Conservation (phyloP, 2,329 filamentous ascomycete species). For the Aspergillus clavatus region DNA sequence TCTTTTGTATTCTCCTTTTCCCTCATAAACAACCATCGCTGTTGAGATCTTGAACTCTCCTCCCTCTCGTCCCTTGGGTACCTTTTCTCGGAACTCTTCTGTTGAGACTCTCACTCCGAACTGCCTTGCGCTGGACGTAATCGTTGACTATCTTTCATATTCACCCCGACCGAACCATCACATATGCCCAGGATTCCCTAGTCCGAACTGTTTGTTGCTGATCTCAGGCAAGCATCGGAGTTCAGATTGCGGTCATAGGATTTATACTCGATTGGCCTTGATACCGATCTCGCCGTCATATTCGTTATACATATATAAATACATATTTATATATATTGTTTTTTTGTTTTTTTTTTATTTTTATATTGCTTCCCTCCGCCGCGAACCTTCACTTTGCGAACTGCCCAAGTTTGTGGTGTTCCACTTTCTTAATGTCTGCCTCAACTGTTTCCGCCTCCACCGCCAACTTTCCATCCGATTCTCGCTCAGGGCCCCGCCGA, state of each 20-base stretch:
- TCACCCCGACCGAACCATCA: background rate
- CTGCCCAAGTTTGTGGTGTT: background rate
- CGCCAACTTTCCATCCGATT: constrained; percentile 27
- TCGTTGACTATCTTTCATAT: too few species aligned
- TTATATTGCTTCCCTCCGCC: too few species aligned
- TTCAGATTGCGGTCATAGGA: background rate
- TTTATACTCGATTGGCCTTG: background rate
- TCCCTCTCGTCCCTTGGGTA: too few species aligned
- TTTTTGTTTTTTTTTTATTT: too few species aligned
- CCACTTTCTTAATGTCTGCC: constrained; percentile 21
- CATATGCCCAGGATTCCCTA: background rate
- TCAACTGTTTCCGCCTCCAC: constrained; percentile 37
- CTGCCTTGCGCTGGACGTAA: background rate
- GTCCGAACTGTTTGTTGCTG: too few species aligned
- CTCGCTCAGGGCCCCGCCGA: constrained; percentile 34
- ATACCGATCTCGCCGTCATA: background rate
- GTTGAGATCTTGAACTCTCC: too few species aligned
- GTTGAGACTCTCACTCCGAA: background rate
- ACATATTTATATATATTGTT: too few species aligned
- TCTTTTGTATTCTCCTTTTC: too few species aligned
- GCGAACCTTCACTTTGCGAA: too few species aligned
- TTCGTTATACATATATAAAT: background rate
- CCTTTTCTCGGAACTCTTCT: too few species aligned
- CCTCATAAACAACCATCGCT: too few species aligned
- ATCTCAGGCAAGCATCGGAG: too few species aligned